Base-by-base conservation (phyloP, 352 stramenopile species). In the Globisporangium camurandrum region DNA sequence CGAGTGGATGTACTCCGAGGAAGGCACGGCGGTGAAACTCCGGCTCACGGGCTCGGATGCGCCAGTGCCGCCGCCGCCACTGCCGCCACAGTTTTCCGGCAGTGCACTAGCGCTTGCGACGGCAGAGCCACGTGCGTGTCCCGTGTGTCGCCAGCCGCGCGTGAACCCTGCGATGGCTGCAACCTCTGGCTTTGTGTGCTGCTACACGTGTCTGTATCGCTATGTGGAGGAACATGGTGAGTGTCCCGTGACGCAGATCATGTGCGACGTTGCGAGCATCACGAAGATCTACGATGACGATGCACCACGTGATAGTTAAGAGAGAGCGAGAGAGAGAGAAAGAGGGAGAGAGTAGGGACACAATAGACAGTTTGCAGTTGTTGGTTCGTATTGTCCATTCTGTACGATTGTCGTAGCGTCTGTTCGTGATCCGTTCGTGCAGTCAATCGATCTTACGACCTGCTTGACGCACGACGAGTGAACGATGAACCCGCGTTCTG, bases 1-100 rank as follows among this genome's bases (percentile, higher is more conserved):
- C 38, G 83, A 94, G 56, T 94, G 83, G 83, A 88, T 94, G 72
- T 90, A 94, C 64, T 91, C 78, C 40, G 83, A 94, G 44, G 80
- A 89, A 49, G 80, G 77, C 16, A 65, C 64, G 10, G 66, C 78
- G 1, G 71, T 66, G 22, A 86, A 84, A 46, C 51, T 86, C 45
- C 71, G 67, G 36, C 51, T 82, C 40, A 86, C 65, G 0, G 67
- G 66, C 7, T 66, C 63, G 8, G 67, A 88, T 36, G 72, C 67
- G 11, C 80, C 77, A 11, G 64, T 84, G 8, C 83, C 83, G 36
- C 80, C 80, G 12, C 83, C 83, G n/a, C 83, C 83, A 26, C 60
- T 88, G 16, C 69, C 78, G 20, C 80, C 83, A 22, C 66, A 74
- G 27, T 83, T 88, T 54, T 79, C 70, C 1, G 75, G 71, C 19